phyloP scores from a whole-genome alignment of 1,139 yeast genomes.

The Yamadazyma jaroonii region DNA sequence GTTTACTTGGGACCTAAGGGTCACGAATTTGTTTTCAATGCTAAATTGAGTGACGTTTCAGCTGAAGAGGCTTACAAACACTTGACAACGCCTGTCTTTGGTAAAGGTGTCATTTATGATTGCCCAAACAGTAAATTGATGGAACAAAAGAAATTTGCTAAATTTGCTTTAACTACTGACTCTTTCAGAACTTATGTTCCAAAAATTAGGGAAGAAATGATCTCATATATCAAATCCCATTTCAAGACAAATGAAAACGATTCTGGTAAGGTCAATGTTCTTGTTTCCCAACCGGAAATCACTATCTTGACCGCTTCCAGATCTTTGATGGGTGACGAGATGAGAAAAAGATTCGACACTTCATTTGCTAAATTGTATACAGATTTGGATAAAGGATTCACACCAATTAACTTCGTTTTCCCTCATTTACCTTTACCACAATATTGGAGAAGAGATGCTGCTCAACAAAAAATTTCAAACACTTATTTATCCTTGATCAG shows the following conservation, averaged over 20 bases:
- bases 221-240: slow-evolving; percentile 54
- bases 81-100: slow-evolving; percentile 95
- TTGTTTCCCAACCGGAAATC: slow-evolving; percentile 89
- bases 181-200: slow-evolving; percentile 88
- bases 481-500: slow-evolving; percentile 79
- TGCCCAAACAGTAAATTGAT: slow-evolving; percentile 90
- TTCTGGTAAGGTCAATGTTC: slow-evolving; percentile 63
- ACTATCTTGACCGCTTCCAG: slow-evolving; percentile 96
- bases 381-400: slow-evolving; percentile 95
- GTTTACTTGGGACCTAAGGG: slow-evolving; percentile 97
- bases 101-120: slow-evolving; percentile 95
- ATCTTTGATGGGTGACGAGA: slow-evolving; percentile 85
- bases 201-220: slow-evolving; percentile 73
- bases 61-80: slow-evolving; percentile 97
- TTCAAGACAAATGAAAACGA: slow-evolving; percentile 37
- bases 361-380: slow-evolving; percentile 83
- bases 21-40: slow-evolving; percentile 92
- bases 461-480: slow-evolving; percentile 74
- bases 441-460: slow-evolving; percentile 80
- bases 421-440: slow-evolving; percentile 89
- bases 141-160: slow-evolving; percentile 98
- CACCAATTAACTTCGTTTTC: slow-evolving; percentile 93
- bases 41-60: slow-evolving; percentile 83
- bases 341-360: slow-evolving; percentile 79
- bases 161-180: slow-evolving; percentile 81